phyloP scores from a whole-genome alignment of 192 early-diverging fungal genomes.

The Gaertneriomyces semiglobifer region DNA sequence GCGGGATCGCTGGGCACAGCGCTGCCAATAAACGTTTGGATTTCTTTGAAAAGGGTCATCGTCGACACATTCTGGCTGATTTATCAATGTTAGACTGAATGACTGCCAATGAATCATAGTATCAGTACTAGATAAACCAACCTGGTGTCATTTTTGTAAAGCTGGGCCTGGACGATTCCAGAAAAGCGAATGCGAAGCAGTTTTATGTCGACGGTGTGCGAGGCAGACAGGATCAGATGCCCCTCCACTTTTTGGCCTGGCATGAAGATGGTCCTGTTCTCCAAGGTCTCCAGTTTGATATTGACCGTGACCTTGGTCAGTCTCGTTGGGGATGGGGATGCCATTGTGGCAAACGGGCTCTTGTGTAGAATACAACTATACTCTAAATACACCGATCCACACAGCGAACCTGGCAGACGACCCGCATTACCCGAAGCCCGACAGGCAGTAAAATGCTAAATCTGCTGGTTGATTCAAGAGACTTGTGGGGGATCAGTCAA shows the following conservation, averaged over 20 bases:
- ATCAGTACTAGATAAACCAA: neutral
- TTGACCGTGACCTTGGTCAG: too few species aligned
- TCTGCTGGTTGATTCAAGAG: too few species aligned
- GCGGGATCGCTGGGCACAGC: constrained; percentile 4
- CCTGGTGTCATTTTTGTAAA: constrained; percentile 24
- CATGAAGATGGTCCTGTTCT: constrained; percentile 25
- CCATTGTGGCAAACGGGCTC: too few species aligned
- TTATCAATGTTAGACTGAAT: neutral
- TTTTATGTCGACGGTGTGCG: constrained; percentile 2
- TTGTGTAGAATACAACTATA: too few species aligned
- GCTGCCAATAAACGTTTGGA: constrained; percentile 22
- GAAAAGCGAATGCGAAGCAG: constrained; percentile 26
- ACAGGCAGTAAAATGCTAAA: too few species aligned
- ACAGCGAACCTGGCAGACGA: too few species aligned
- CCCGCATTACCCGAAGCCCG: too few species aligned
- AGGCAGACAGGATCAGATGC: constrained; percentile 16
- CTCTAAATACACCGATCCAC: too few species aligned
- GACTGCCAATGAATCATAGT: neutral
- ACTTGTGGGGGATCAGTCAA: too few species aligned
- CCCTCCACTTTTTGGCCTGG: constrained; percentile 36
- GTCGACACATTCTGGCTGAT: constrained; percentile 18
- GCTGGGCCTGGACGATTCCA: constrained; percentile 28
- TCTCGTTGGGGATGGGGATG: too few species aligned
- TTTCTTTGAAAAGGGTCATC: constrained; percentile 37
- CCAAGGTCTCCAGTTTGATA: neutral